phyloP scores from a whole-genome alignment of 2,329 filamentous ascomycete species.

The Aspergillus sp. region DNA sequence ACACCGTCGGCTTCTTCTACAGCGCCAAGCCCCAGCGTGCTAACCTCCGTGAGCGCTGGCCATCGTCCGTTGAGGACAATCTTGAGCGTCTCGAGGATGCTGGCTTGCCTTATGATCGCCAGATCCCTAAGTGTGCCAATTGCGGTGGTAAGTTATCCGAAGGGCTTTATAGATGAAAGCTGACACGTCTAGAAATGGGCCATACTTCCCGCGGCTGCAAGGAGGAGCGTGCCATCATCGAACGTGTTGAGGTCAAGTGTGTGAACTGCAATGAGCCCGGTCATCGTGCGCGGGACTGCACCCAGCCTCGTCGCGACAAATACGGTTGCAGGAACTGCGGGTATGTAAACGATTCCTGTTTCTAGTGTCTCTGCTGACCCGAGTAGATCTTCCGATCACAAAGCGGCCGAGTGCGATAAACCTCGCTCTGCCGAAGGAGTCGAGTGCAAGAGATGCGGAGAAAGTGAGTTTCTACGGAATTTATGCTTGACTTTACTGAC shows the following conservation, averaged over 20 bases:
- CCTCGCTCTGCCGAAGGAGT: constrained; percentile 44
- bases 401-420: constrained; percentile 49
- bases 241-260: constrained; percentile 50
- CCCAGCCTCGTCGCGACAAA: constrained; percentile 36
- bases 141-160: constrained; percentile 43
- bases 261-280: constrained; percentile 49
- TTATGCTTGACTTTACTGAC: neutral
- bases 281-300: constrained; percentile 52
- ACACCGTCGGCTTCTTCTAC: constrained; percentile 51
- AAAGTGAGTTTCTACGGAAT: constrained; percentile 28
- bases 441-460: constrained; percentile 46
- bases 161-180: neutral
- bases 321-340: constrained; percentile 56
- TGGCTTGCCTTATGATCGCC: constrained; percentile 51
- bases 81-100: constrained; percentile 52
- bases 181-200: constrained; percentile 43
- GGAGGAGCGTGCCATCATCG: constrained; percentile 43
- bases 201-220: constrained; percentile 50
- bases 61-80: constrained; percentile 50
- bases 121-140: constrained; percentile 52
- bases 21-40: constrained; percentile 48
- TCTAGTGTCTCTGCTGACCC: constrained; percentile 19
- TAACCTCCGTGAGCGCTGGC: constrained; percentile 51
- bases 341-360: constrained; percentile 23
- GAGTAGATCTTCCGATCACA: constrained; percentile 44